Conservation (phyloP, 225 moss, liverwort and hornwort genomes). For the Pseudisothecium myosuroides region DNA sequence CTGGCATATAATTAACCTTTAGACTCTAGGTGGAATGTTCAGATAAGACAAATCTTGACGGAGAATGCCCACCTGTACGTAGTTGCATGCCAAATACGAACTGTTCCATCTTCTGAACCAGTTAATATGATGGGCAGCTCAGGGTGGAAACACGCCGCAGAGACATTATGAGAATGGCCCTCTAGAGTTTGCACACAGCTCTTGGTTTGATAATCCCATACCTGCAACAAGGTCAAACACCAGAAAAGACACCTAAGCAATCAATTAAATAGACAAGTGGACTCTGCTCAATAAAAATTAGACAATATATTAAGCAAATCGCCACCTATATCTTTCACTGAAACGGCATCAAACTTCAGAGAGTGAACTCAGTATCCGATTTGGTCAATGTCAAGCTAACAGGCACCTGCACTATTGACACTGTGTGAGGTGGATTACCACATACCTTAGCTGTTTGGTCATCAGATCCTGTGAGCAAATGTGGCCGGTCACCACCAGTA, state of each 20-base stretch:
- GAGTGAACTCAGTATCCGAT: background rate
- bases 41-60: background rate
- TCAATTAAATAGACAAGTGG: background rate
- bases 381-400: background rate
- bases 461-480: conserved; percentile 97
- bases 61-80: conserved; percentile 61
- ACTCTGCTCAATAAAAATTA: background rate
- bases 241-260: background rate
- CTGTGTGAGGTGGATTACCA: background rate
- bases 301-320: background rate
- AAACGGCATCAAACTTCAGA: background rate
- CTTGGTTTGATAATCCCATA: conserved; percentile 99
- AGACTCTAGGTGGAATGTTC: background rate
- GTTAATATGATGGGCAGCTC: conserved; percentile 89
- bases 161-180: conserved; percentile 91
- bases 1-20: background rate
- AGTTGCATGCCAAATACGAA: conserved; percentile 98
- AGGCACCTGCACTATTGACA: background rate
- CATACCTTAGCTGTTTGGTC: conserved; percentile 95
- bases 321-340: background rate
- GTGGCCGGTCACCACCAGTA: conserved; percentile 86
- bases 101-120: conserved; percentile 97
- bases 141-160: conserved; percentile 93
- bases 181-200: conserved; percentile 98
- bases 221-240: conserved; percentile 28